Evolutionary conservation across 345 rosid genomes (phyloP).

Genomic region (Alliaria petiolata): DNA sequence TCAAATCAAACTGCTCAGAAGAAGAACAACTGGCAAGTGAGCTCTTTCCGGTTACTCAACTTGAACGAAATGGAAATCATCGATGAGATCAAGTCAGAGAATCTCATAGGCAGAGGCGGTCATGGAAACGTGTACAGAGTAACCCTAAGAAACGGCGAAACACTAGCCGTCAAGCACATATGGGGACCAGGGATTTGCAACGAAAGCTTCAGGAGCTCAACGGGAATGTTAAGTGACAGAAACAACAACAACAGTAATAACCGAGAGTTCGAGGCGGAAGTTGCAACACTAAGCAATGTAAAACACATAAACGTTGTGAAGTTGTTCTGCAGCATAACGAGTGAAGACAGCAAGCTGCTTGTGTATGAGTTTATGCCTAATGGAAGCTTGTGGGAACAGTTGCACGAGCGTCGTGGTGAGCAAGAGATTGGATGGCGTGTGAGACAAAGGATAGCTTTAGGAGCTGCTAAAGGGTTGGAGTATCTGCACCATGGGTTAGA

Average conservation of each 20-base stretch:
- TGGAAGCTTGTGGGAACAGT: slow-evolving; percentile 85
- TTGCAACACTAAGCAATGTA: slow-evolving; percentile 59
- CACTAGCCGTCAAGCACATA: slow-evolving; percentile 81
- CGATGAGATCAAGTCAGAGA: slow-evolving; percentile 54
- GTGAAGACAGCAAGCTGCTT: slow-evolving; percentile 77
- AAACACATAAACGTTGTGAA: slow-evolving; percentile 91
- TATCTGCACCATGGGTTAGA: slow-evolving; percentile 81
- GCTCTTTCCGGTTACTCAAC: slow-evolving; percentile 49
- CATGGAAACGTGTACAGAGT: slow-evolving; percentile 83
- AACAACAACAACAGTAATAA: slow-evolving; percentile 31
- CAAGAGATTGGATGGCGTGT: slow-evolving; percentile 60
- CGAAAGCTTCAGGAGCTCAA: slow-evolving; percentile 39
- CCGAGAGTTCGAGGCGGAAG: slow-evolving; percentile 64
- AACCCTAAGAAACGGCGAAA: slow-evolving; percentile 47
- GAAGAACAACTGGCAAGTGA: slow-evolving; percentile 63
- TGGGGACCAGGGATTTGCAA: slow-evolving; percentile 34
- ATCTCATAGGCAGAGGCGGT: slow-evolving; percentile 85
- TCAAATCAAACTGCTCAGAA: slow-evolving; percentile 31
- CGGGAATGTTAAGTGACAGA: slow-evolving; percentile 38
- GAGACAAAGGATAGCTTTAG: slow-evolving; percentile 64
- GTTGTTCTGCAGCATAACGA: slow-evolving; percentile 75
- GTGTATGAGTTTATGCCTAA: slow-evolving; percentile 82
- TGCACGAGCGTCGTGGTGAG: slow-evolving; percentile 50
- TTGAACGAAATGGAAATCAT: slow-evolving; percentile 63
- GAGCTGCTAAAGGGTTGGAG: slow-evolving; percentile 81